A percentile compares a stretch with the other conserved stretches of the same genome.
These are phyloP conservation scores for Microsporum ferrugineum DNA, from an alignment of 2,329 filamentous ascomycete species.

Conservation along the genomic window DNA sequence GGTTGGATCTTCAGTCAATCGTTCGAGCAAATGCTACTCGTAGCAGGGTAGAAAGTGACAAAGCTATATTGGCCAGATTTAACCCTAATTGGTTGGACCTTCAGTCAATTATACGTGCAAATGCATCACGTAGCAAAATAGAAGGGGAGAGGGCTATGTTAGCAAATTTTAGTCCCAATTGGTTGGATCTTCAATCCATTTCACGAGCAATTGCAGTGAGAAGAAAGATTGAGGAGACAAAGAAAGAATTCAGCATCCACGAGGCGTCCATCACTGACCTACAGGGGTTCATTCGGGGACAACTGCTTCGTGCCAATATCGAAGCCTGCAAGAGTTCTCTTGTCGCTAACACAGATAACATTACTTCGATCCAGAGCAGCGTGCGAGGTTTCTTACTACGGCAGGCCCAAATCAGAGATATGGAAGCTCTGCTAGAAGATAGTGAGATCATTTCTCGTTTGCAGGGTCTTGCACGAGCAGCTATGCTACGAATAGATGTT, in stretches of 20 bases:
- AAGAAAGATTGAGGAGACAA: slow-evolving; percentile 19
- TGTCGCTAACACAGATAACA: slow-evolving; percentile 30
- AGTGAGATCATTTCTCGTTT: slow-evolving; percentile 24
- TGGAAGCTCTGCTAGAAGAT: slow-evolving; percentile 23
- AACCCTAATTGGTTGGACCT: slow-evolving; percentile 28
- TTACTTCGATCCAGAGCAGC: slow-evolving; percentile 43
- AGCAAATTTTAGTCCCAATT: not conserved
- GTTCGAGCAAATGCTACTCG: not conserved
- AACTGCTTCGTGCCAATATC: slow-evolving; percentile 24
- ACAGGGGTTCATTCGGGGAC: slow-evolving; percentile 27
- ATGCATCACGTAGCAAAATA: slow-evolving; percentile 20
- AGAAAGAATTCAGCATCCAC: slow-evolving; percentile 22
- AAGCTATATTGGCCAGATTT: not conserved
- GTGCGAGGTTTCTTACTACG: slow-evolving; percentile 35
- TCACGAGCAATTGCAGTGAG: slow-evolving; percentile 31
- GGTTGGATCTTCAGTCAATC: not conserved
- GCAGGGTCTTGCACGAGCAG: slow-evolving; percentile 33
- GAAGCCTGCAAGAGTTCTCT: slow-evolving; percentile 30
- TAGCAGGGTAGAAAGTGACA: not conserved
- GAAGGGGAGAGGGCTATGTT: slow-evolving; percentile 5
- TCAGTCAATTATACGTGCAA: slow-evolving; percentile 38
- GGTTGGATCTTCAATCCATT: slow-evolving; percentile 38
- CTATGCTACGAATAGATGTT: slow-evolving; percentile 30
- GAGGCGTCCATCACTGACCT: slow-evolving; percentile 20
- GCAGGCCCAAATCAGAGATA: slow-evolving; percentile 22